Evolutionary conservation across 1,139 yeast genomes (phyloP), one percentile per base, ranked within the genome.

Genomic region (Lodderomyces metapsilosis): DNA sequence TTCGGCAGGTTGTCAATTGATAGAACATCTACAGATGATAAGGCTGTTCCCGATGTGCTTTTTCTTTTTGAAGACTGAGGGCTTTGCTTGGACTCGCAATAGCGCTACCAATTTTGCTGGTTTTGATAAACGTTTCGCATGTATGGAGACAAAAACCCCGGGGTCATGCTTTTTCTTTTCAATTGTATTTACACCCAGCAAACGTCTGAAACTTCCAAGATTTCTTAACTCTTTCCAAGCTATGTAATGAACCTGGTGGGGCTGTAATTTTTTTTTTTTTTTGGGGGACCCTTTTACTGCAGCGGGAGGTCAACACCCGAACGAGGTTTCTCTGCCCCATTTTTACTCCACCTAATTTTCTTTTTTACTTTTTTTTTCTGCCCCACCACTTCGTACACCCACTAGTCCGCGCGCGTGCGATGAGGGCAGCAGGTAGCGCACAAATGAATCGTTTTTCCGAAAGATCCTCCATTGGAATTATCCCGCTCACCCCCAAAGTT

Each of bases 391-490:
- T 5, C 5, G 22, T 20, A 5, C 22, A 20, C 32, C 30, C 30
- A 25, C 30, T 25, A 25, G 30, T 12, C 30, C 30, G 30, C 16
- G 30, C 15, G 30, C n/a, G n/a, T n/a, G 22, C 22, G 22, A 28
- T 28, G 32, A 28, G 32, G 8, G 6, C n/a, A 28, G 15, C 3
- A 6, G 32, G 32, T 28, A 28, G 32, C 32, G 17, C n/a, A 17
- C 4, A 13, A 18, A 3, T n/a, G 12, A 21, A 36, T 30, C 28
- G 20, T 36, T 36, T 20, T 36, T 36, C 39, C 39, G 39, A 27
- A 36, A 28, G 31, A n/a, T 36, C 23, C 32, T 23, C 39, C 39
- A 28, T 32, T 32, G 35, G 35, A n/a, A 10, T 7, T 16, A 15
- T 7, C 9, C 30, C 30, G 30, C 30, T n/a, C 3, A 15, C 32